Evolutionary conservation across 2,329 filamentous ascomycete species (phyloP).

Genomic region (Microsporum ferrugineum): DNA sequence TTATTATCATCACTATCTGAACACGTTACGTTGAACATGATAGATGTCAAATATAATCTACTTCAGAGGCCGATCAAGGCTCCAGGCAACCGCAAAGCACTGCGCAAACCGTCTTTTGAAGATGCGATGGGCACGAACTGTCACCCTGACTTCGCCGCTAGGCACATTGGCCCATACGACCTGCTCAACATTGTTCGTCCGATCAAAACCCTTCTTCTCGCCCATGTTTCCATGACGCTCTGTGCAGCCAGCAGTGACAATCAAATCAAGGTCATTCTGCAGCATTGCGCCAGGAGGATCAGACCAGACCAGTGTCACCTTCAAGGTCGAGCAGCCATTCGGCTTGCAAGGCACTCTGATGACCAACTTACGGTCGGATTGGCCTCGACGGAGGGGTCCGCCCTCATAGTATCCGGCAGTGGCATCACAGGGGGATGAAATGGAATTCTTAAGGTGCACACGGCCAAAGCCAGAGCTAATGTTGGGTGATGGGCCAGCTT

Average conservation of each 20-base stretch:
- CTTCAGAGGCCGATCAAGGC: constrained; percentile 10
- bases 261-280: constrained; percentile 17
- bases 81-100: constrained; percentile 14
- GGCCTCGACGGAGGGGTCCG: constrained; percentile 5
- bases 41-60: neutral
- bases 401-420: constrained; percentile 9
- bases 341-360: constrained; percentile 8
- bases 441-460: constrained; percentile 15
- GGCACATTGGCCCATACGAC: constrained; percentile 14
- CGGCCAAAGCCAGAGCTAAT: constrained; percentile 16
- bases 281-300: constrained; percentile 13
- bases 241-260: constrained; percentile 11
- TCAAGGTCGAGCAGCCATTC: constrained; percentile 6
- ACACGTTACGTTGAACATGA: no score
- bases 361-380: constrained; percentile 6
- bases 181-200: constrained; percentile 18
- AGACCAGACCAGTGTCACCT: constrained; percentile 16
- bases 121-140: constrained; percentile 8
- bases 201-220: constrained; percentile 11
- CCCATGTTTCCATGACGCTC: constrained; percentile 16
- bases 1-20: no score
- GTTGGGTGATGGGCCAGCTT: constrained; percentile 15
- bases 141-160: constrained; percentile 5
- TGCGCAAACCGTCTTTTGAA: constrained; percentile 6
- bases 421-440: constrained; percentile 8